These are phyloP conservation scores for Botrytis fabae DNA, from an alignment of 2,329 filamentous ascomycete genomes.

Conservation along the genomic window DNA sequence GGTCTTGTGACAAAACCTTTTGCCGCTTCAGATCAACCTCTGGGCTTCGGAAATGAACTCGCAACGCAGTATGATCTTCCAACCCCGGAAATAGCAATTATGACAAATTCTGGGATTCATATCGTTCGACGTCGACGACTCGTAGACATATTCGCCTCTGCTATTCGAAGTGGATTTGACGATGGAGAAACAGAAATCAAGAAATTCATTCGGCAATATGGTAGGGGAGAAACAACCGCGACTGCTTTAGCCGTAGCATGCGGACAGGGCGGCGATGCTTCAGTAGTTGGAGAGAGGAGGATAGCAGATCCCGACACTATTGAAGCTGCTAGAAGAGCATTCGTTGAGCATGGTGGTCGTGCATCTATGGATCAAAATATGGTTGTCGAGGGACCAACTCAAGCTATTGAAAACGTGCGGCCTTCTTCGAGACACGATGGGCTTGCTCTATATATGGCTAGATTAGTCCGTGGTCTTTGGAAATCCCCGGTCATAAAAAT, in stretches of 20 bases:
- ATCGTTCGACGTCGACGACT: conserved; percentile 79
- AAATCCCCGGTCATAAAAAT: conserved; percentile 68
- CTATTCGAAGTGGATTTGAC: conserved; percentile 71
- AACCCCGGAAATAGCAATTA: conserved; percentile 79
- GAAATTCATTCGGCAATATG: conserved; percentile 82
- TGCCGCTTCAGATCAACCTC: conserved; percentile 63
- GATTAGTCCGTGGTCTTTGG: conserved; percentile 89
- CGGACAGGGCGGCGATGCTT: conserved; percentile 78
- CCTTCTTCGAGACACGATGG: conserved; percentile 90
- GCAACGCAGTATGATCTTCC: conserved; percentile 91
- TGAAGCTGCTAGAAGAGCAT: conserved; percentile 80
- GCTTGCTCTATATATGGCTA: conserved; percentile 80
- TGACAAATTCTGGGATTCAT: conserved; percentile 90
- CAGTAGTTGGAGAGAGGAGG: conserved; percentile 64
- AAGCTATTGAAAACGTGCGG: conserved; percentile 77
- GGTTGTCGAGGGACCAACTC: conserved; percentile 56
- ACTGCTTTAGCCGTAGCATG: conserved; percentile 93
- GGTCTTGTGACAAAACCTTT: conserved; percentile 75
- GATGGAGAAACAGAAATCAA: conserved; percentile 82
- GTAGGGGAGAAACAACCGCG: conserved; percentile 83
- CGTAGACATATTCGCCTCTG: conserved; percentile 87
- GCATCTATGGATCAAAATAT: conserved; percentile 81
- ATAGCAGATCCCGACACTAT: conserved; percentile 82
- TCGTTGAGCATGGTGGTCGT: conserved; percentile 90
- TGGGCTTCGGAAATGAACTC: conserved; percentile 91